Base-by-base conservation (phyloP, 495 filamentous ascomycete species). In the Cladorrhinum samala region DNA sequence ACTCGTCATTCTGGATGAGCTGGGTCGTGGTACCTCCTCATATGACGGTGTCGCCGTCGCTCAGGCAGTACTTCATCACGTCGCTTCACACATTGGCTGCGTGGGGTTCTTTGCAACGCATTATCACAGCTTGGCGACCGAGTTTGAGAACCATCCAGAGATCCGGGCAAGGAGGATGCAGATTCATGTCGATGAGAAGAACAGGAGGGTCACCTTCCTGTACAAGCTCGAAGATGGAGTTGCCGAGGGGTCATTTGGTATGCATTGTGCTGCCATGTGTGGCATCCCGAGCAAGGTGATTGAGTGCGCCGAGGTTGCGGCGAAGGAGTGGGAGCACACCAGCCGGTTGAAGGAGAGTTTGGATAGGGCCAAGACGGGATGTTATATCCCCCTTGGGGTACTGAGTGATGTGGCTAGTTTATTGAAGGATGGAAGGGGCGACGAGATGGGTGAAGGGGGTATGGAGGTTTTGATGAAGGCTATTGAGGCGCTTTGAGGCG, bases 231-330 rank as follows among this genome's bases (percentile, higher is more conserved):
- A 97, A 70, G 80, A 87, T 18, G 94, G 94, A 7, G 91, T 99
- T 37, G 94, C 94, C 2, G 94, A 97, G 71, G 94, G 94, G 1
- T 93, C 88, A 60, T 97, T 96, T 70, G 94, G 94, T 58, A 99
- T 99, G 94, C 94, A 97, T 68, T 99, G 94, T 66, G 94, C 94
- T 1, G 82, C 87, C 33, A 99, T 97, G 93, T 99, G 94, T 56
- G 94, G 94, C 1, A 96, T 99, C 42, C 77, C 91, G 0, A 74
- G 70, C 39, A 84, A 83, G 61, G 86, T 99, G 25, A 87, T 99
- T 41, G 84, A 91, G 64, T 68, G 84, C 14, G 93, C 94, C 2
- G 94, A 97, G 67, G 77, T 78, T 18, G 94, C 94, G n/a, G 94
- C 94, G 13, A 84, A 79, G 61, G 85, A 87, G 61, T 98, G 94